Conservation (phyloP, 1,139 yeast genomes). For the Insectozyma bohioensis region DNA sequence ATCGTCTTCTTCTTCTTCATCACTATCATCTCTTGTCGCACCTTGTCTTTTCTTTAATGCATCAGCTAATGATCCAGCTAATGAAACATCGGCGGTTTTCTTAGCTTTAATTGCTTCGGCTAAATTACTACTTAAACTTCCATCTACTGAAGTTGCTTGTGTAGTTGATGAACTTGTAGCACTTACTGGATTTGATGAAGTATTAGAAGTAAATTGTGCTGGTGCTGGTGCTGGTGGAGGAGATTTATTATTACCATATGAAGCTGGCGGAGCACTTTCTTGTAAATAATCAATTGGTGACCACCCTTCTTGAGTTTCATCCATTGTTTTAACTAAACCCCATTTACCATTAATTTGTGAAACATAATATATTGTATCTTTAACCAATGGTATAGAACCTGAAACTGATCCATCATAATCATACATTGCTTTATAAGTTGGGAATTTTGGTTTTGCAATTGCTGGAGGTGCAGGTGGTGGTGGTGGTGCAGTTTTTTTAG, state of each 20-base stretch:
- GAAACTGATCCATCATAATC: slow-evolving; percentile 89
- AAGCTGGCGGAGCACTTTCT: slow-evolving; percentile 52
- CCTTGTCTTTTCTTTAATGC: slow-evolving; percentile 86
- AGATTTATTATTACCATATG: slow-evolving; percentile 18
- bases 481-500: slow-evolving; percentile 43
- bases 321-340: slow-evolving; percentile 82
- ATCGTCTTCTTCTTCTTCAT: slow-evolving; percentile 75
- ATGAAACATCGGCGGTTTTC: slow-evolving; percentile 58
- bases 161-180: slow-evolving; percentile 15
- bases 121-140: slow-evolving; percentile 57
- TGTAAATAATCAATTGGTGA: slow-evolving; percentile 90
- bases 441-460: slow-evolving; percentile 65
- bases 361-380: slow-evolving; percentile 71
- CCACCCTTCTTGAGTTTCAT: slow-evolving; percentile 89
- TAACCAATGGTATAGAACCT: slow-evolving; percentile 71
- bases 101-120: slow-evolving; percentile 75
- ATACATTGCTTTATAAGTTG: slow-evolving; percentile 82
- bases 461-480: slow-evolving; percentile 64
- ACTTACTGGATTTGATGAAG: slow-evolving; percentile 11
- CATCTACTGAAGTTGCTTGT: slow-evolving; percentile 15
- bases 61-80: slow-evolving; percentile 87
- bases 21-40: slow-evolving; percentile 70
- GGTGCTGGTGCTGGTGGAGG: slow-evolving; percentile 39
- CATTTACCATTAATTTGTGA: slow-evolving; percentile 79
- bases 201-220: no score